Evolutionary conservation across 768 basidiomycete species (phyloP).

Genomic region (Agaricus sinodeliciosus): DNA sequence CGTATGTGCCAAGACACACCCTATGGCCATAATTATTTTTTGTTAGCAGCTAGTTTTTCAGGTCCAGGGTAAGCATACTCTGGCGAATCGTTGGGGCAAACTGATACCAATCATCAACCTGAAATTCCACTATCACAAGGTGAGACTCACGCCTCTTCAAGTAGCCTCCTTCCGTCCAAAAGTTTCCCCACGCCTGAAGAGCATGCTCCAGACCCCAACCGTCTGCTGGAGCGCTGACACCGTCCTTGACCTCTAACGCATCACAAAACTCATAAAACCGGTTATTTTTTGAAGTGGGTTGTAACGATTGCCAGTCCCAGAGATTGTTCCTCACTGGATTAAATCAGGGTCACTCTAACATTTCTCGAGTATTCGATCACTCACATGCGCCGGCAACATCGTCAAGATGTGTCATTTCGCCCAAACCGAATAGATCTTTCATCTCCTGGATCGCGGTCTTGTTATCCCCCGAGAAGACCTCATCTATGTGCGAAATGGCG

Average conservation of each 20-base stretch:
- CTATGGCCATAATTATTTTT: constrained; percentile 16
- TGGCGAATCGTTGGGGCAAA: constrained; percentile 39
- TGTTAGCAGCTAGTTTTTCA: not conserved
- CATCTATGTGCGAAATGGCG: constrained; percentile 56
- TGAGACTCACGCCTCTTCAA: constrained; percentile 29
- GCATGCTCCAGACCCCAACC: constrained; percentile 64
- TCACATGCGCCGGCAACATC: constrained; percentile 58
- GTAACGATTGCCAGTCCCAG: constrained; percentile 64
- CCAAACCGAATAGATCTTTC: constrained; percentile 55
- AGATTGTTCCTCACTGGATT: constrained; percentile 46
- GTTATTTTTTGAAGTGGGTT: constrained; percentile 40
- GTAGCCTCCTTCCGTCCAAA: constrained; percentile 47
- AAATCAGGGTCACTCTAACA: constrained; percentile 31
- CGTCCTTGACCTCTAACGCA: constrained; percentile 58
- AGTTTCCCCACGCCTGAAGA: constrained; percentile 52
- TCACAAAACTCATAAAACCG: constrained; percentile 61
- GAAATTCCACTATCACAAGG: not conserved
- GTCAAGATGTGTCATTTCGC: constrained; percentile 49
- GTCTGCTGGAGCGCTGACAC: constrained; percentile 35
- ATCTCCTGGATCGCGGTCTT: constrained; percentile 41
- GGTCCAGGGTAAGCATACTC: constrained; percentile 29
- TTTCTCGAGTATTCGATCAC: constrained; percentile 16
- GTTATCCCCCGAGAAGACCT: constrained; percentile 42
- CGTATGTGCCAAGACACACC: constrained; percentile 36
- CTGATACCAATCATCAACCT: constrained; percentile 22